Conservation (phyloP, 164 flowering plant species). For the Akebia trifoliata region DNA sequence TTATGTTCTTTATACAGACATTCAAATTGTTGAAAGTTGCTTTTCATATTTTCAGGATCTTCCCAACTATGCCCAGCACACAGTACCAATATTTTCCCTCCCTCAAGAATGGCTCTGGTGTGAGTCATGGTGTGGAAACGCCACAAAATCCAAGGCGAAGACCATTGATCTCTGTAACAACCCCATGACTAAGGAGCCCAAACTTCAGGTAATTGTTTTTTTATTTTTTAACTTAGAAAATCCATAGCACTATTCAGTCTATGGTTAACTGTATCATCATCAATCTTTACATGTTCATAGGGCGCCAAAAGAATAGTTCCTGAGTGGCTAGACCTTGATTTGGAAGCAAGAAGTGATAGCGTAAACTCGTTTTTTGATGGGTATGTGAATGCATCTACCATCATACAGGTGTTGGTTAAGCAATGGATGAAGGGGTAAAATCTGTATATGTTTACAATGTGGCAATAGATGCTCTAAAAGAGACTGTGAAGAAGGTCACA, state of each 20-base stretch:
- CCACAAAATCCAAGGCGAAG: slow-evolving; percentile 81
- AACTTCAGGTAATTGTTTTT: slow-evolving; percentile 63
- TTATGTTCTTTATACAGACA: background rate
- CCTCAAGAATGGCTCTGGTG: slow-evolving; percentile 99
- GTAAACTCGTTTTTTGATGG: no score
- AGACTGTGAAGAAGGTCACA: no score
- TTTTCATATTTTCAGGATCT: slow-evolving; percentile 71
- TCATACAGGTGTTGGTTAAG: no score
- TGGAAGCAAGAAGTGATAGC: slow-evolving; percentile 78
- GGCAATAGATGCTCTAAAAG: no score
- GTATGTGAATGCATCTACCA: no score
- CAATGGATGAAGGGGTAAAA: no score
- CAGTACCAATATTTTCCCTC: slow-evolving; percentile 84
- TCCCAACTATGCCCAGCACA: slow-evolving; percentile 97
- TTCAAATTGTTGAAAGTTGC: background rate
- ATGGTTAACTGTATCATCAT: background rate
- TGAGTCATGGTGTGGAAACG: slow-evolving; percentile 96
- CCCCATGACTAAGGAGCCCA: slow-evolving; percentile 99
- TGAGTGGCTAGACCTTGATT: slow-evolving; percentile 83
- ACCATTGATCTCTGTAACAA: slow-evolving; percentile 97
- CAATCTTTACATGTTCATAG: slow-evolving; percentile 26
- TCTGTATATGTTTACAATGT: no score
- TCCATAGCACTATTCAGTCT: background rate
- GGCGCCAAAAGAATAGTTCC: slow-evolving; percentile 86
- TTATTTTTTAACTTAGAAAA: background rate